These are phyloP conservation scores for Cordyceps fumosorosea DNA, from an alignment of 2,329 filamentous ascomycete genomes.

Conservation along the genomic window DNA sequence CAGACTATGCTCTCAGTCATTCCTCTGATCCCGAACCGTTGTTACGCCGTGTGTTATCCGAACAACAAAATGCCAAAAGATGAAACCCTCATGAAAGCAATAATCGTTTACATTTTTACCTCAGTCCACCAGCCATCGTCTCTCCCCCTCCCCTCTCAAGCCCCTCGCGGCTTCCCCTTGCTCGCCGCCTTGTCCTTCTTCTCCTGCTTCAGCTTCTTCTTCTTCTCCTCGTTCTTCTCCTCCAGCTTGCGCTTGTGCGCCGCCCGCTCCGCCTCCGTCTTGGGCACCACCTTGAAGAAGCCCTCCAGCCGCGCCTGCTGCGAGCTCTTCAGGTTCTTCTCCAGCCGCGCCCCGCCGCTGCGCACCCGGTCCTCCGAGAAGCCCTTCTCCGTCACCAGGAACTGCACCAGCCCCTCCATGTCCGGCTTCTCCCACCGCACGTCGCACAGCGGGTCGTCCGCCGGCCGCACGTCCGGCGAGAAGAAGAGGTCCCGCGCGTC, in stretches of 20 bases:
- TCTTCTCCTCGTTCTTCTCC: conserved; percentile 83
- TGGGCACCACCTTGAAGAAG: conserved; percentile 91
- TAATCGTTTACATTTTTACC: neutral
- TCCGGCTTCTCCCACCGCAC: conserved; percentile 98
- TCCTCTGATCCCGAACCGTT: neutral
- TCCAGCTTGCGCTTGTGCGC: conserved; percentile 88
- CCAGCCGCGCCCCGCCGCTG: conserved; percentile 65
- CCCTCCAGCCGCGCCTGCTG: conserved; percentile 91
- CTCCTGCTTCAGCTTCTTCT: conserved; percentile 90
- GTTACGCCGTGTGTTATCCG: conserved; percentile 2
- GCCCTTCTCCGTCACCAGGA: conserved; percentile 87
- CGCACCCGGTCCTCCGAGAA: conserved; percentile 94
- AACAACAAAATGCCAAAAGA: neutral
- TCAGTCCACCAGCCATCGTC: neutral
- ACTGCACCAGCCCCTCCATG: conserved; percentile 81
- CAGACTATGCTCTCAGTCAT: neutral
- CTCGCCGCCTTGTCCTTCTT: conserved; percentile 91
- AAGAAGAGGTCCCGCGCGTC: conserved; percentile 91
- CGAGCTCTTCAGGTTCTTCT: conserved; percentile 84
- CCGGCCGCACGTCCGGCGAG: conserved; percentile 77
- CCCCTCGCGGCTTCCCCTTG: conserved; percentile 77
- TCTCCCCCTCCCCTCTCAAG: conserved; percentile 18
- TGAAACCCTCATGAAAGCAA: neutral
- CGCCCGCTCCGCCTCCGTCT: conserved; percentile 79
- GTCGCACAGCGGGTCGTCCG: conserved; percentile 81